Evolutionary conservation across 495 filamentous ascomycete genomes (phyloP).

Genomic region (Aspergillus diversus): DNA sequence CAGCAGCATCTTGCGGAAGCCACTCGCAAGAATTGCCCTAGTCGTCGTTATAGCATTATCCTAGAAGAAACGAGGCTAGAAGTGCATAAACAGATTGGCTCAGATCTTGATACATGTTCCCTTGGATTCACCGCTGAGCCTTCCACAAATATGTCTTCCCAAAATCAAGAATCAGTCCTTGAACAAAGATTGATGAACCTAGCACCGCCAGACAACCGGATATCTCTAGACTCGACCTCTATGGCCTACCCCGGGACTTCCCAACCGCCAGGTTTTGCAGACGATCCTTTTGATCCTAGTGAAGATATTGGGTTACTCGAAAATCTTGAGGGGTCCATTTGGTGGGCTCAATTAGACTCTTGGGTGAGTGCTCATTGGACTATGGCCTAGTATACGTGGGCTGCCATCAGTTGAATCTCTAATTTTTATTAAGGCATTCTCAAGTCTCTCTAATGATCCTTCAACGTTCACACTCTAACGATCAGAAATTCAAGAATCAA

Average conservation of each 20-base stretch:
- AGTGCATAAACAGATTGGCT: slow-evolving; percentile 44
- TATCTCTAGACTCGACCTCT: slow-evolving; percentile 22
- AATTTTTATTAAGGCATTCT: slow-evolving; percentile 25
- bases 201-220: slow-evolving; percentile 6
- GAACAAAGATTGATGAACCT: slow-evolving; percentile 12
- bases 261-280: slow-evolving; percentile 24
- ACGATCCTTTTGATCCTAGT: slow-evolving; percentile 23
- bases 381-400: too few species aligned
- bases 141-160: slow-evolving; percentile 5
- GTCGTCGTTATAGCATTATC: slow-evolving; percentile 56
- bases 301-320: slow-evolving; percentile 35
- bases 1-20: slow-evolving; percentile 54
- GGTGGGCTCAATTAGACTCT: slow-evolving; percentile 43
- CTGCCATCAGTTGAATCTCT: background rate
- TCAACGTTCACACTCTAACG: slow-evolving; percentile 27
- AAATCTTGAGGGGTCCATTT: slow-evolving; percentile 36
- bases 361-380: slow-evolving; percentile 31
- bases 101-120: slow-evolving; percentile 11
- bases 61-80: slow-evolving; percentile 50
- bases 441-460: slow-evolving; percentile 31
- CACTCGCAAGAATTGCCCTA: slow-evolving; percentile 53
- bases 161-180: slow-evolving; percentile 2
- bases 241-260: slow-evolving; percentile 26
- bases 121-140: slow-evolving; percentile 18
- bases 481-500: background rate